phyloP scores from a whole-genome alignment of 257 asterid genomes.

The Scutellaria barbata region DNA sequence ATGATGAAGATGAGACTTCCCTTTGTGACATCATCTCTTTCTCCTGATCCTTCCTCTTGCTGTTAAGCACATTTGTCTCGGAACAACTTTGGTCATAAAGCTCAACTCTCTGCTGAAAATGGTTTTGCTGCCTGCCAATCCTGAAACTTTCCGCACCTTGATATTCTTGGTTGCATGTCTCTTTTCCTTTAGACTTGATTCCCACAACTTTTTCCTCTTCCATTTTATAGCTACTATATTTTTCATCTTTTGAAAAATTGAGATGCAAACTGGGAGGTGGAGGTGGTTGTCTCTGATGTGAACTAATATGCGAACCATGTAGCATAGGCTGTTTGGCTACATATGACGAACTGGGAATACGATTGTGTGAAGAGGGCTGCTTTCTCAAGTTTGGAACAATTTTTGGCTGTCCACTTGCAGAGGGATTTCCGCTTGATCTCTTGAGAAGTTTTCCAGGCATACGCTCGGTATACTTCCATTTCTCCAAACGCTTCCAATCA shows the following conservation, averaged over 20 bases:
- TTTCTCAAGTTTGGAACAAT: conserved; percentile 44
- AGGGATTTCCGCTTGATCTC: conserved; percentile 46
- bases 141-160: conserved; percentile 42
- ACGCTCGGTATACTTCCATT: conserved; percentile 80
- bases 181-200: conserved; percentile 47
- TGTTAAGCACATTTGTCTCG: conserved; percentile 37
- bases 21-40: conserved; percentile 39
- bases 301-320: conserved; percentile 40
- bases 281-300: conserved; percentile 41
- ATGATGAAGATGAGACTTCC: conserved; percentile 41
- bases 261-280: conserved; percentile 39
- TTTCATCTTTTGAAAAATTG: conserved; percentile 38
- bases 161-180: conserved; percentile 40
- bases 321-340: conserved; percentile 37
- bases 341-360: conserved; percentile 38
- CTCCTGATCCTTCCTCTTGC: conserved; percentile 45
- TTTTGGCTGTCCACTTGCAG: conserved; percentile 48
- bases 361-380: conserved; percentile 35
- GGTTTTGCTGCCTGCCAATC: conserved; percentile 45
- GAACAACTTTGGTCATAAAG: conserved; percentile 38
- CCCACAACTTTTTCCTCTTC: conserved; percentile 41
- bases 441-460: conserved; percentile 57
- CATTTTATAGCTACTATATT: conserved; percentile 29
- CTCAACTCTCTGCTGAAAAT: conserved; percentile 39
- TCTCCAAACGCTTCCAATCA: conserved; percentile 86